Base-by-base conservation (phyloP, 495 filamentous ascomycete species). In the Corynascus novoguineensis region DNA sequence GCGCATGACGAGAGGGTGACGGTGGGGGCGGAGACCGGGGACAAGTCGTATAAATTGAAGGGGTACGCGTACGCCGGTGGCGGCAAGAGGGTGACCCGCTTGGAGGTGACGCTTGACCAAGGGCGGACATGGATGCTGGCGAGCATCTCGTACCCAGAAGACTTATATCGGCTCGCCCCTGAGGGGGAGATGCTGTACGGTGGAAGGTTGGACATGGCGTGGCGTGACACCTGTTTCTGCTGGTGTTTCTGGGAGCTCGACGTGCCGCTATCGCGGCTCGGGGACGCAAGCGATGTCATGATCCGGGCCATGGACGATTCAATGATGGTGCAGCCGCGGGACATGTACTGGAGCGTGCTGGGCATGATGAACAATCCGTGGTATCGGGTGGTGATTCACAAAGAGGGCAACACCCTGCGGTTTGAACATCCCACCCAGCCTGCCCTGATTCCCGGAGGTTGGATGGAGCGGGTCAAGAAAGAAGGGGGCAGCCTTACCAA, bases 301-400 rank as follows among this genome's bases (percentile, higher is more conserved):
- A 86, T 96, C 8, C 78, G 92, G 46, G 88, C 88, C 4, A 96
- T 96, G 89, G 92, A 97, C 64, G 92, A 97, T 46, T 82, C 86
- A 29, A 83, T 97, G 83, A 87, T 85, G 63, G 75, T 90, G 1
- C 91, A 96, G 65, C 92, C 92, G 6, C 78, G 87, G 57, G 92
- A 97, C 62, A 95, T 96, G 87, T 97, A 97, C 71, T 97, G 92
- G 92, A 88, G 82, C 55, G 92, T 96, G 17, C 73, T 97, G 40
- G 92, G 92, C 0, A 97, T 97, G 92, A 97, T 97, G 92, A 96
- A 97, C 68, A 97, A 96, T 64, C 87, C 91, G 7, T 97, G 92
- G 92, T 97, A 86, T 69, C 78, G 92, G 15, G 78, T 97, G 6
- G 80, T 83, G 5, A 89, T 97, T 55, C 83, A 80, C 40, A 85